These are phyloP conservation scores for Caloboletus firmus DNA, from an alignment of 1,284 basidiomycete species.

Conservation along the genomic window DNA sequence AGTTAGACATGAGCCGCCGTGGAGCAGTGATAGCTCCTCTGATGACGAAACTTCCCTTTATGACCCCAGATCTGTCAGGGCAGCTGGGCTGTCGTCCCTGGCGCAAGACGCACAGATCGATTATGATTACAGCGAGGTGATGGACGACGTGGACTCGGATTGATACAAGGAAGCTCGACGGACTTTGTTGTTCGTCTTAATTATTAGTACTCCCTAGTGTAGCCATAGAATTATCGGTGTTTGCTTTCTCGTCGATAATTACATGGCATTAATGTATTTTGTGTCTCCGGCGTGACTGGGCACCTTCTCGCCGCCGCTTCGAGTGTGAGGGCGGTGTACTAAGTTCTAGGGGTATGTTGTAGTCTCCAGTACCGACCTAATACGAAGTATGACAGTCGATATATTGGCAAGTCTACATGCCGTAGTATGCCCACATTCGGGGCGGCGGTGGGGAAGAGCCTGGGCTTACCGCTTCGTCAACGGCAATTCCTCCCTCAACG, in stretches of 20 bases:
- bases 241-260: not conserved
- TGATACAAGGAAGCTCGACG: conserved; percentile 5
- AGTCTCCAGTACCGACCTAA: no score
- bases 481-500: no score
- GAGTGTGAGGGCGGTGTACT: no score
- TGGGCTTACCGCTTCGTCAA: no score
- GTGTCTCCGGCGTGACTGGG: no score
- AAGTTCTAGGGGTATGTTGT: no score
- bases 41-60: conserved; percentile 44
- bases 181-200: not conserved
- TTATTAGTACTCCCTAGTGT: not conserved
- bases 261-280: not conserved
- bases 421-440: no score
- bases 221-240: conserved; percentile 8
- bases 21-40: conserved; percentile 70
- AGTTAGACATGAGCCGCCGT: conserved; percentile 41
- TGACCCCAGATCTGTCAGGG: conserved; percentile 24
- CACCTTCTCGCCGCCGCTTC: no score
- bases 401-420: no score
- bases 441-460: no score
- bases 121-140: conserved; percentile 20
- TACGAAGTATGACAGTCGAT: no score
- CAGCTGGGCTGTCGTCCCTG: conserved; percentile 17
- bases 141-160: conserved; percentile 26
- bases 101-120: conserved; percentile 11